Base-by-base conservation (phyloP, 768 basidiomycete species). In the Dioszegia hungarica region DNA sequence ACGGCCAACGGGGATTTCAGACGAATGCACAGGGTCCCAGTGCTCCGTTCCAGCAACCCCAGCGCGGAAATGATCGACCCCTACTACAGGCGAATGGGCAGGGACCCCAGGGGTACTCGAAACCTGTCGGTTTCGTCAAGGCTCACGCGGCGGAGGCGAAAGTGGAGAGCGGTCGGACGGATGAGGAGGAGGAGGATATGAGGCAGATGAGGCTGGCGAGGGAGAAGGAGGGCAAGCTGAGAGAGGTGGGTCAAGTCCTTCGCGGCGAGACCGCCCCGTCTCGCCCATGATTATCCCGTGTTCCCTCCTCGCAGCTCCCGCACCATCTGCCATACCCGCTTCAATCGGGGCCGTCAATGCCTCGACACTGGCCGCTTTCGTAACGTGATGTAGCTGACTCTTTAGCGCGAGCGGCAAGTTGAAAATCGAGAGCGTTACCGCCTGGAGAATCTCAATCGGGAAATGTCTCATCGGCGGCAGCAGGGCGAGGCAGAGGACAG, bases 351-450 rank as follows among this genome's bases (percentile, higher is more conserved):
- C n/a, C n/a, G n/a, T n/a, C n/a, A n/a, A n/a, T n/a, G n/a, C n/a
- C n/a, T n/a, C n/a, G n/a, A n/a, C n/a, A n/a, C n/a, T n/a, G 8
- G 43, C 15, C 34, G 15, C 12, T 43, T 27, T 37, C 28, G 27
- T 12, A 25, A 40, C 38, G 19, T 29, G 24, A 34, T 24, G 3
- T n/a, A 19, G 20, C 29, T 69, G 49, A 41, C 24, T 19, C 9
- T 11, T 54, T 37, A 98, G 91, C 85, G 91, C 43, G 93, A 98
- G 74, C 85, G 92, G 8, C 84, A 89, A n/a, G 92, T 93, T 44
- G 94, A 98, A 66, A 85, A 86, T 10, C 82, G 90, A 55, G 95
- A 99, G 75, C 82, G 91, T 27, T 80, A 84, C 6, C 84, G 92
- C 48, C 87, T 94, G 56, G 82, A 74, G 11, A 67, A 54, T 12